Evolutionary conservation across 495 filamentous ascomycete genomes (phyloP).

Genomic region (Penicillium desertorum): DNA sequence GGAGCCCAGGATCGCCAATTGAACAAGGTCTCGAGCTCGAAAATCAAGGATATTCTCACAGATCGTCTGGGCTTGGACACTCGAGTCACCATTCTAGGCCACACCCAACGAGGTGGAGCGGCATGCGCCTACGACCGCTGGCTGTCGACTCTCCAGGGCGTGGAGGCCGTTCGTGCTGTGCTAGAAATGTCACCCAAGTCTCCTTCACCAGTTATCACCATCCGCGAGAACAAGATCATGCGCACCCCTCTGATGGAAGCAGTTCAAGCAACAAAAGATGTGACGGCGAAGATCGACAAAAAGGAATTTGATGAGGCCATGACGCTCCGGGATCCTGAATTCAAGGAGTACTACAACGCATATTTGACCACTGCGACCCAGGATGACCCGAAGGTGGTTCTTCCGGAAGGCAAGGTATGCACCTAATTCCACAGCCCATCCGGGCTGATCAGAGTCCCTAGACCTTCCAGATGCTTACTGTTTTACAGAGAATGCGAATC

Average conservation of each 20-base stretch:
- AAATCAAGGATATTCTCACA: constrained; percentile 85
- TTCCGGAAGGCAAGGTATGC: constrained; percentile 72
- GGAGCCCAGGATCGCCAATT: constrained; percentile 85
- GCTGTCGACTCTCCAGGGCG: constrained; percentile 89
- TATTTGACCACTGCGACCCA: constrained; percentile 85
- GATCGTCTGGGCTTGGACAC: constrained; percentile 82
- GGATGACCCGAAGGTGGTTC: constrained; percentile 58
- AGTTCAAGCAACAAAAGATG: constrained; percentile 77
- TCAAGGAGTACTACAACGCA: constrained; percentile 85
- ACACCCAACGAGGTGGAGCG: constrained; percentile 90
- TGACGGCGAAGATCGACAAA: constrained; percentile 73
- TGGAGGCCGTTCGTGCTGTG: constrained; percentile 96
- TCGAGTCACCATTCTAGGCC: constrained; percentile 89
- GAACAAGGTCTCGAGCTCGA: constrained; percentile 74
- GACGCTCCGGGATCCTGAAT: constrained; percentile 85
- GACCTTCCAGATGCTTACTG: constrained; percentile 13
- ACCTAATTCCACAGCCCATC: not conserved
- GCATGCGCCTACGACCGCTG: constrained; percentile 94
- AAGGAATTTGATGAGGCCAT: constrained; percentile 86
- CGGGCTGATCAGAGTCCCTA: not conserved
- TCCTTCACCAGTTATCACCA: constrained; percentile 89
- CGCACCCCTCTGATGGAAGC: constrained; percentile 86
- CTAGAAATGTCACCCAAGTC: constrained; percentile 85
- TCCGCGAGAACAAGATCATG: constrained; percentile 97
- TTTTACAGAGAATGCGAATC: constrained; percentile 75